Conservation (phyloP, 306 rosid genomes). For the Inga leiocalycina region DNA sequence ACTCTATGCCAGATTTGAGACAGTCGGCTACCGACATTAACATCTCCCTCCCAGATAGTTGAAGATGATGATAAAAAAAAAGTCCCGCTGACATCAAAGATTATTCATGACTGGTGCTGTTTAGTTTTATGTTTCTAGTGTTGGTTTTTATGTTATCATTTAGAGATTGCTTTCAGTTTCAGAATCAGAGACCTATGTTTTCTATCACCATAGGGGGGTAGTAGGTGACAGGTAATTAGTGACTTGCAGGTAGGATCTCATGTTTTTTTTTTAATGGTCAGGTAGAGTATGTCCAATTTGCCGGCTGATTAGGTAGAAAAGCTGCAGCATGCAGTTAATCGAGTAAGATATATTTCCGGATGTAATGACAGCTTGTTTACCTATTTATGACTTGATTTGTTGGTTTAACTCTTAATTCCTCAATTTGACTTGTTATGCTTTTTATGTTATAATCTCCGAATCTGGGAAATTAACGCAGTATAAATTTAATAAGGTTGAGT, state of each 20-base stretch:
- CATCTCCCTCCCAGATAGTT: constrained; percentile 74
- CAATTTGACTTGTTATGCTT: neutral
- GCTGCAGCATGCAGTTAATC: constrained; percentile 40
- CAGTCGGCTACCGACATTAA: constrained; percentile 75
- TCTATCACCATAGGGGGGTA: constrained; percentile 41
- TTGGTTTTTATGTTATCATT: constrained; percentile 35
- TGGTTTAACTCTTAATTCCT: neutral
- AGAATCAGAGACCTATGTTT: constrained; percentile 19
- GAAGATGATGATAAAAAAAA: constrained; percentile 26
- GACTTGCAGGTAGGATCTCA: constrained; percentile 37
- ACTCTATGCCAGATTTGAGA: constrained; percentile 64
- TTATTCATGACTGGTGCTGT: constrained; percentile 38
- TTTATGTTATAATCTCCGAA: neutral
- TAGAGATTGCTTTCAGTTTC: constrained; percentile 27
- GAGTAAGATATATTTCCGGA: constrained; percentile 53
- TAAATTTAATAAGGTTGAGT: neutral
- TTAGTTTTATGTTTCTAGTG: constrained; percentile 35
- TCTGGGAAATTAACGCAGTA: neutral
- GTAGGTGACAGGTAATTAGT: constrained; percentile 42
- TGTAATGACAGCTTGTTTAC: constrained; percentile 50
- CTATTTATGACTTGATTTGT: constrained; percentile 46
- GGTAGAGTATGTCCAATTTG: constrained; percentile 54
- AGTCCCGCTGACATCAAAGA: constrained; percentile 42
- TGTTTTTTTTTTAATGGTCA: constrained; percentile 26
- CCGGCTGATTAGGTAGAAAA: constrained; percentile 61